Conservation (phyloP, 1,284 basidiomycete genomes). For the Schizophyllum amplum region DNA sequence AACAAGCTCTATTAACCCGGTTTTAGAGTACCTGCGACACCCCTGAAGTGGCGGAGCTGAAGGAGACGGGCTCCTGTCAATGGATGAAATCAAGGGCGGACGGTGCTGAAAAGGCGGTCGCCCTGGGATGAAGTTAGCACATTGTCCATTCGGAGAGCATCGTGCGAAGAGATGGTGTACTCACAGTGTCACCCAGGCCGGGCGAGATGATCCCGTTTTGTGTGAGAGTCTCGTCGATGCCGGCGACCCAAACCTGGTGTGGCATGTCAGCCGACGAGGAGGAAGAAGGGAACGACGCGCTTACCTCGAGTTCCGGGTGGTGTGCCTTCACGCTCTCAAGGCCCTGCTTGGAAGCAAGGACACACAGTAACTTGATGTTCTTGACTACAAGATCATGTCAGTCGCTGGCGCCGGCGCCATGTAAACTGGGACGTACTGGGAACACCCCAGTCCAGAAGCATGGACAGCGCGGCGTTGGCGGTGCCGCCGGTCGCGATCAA, state of each 20-base stretch:
- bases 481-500: conserved; percentile 95
- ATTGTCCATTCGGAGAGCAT: not conserved
- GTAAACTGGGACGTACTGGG: conserved; percentile 32
- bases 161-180: conserved; percentile 18
- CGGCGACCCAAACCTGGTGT: conserved; percentile 75
- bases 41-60: not conserved
- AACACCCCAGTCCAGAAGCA: conserved; percentile 86
- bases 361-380: conserved; percentile 77
- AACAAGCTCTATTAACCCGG: too few species aligned
- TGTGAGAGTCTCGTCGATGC: conserved; percentile 70
- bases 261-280: conserved; percentile 2
- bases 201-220: conserved; percentile 71
- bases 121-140: conserved; percentile 33
- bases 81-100: conserved; percentile 16
- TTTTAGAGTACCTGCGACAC: not conserved
- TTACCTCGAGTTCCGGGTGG: conserved; percentile 78
- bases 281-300: not conserved
- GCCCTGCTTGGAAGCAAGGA: conserved; percentile 76
- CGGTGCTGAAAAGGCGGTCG: conserved; percentile 58
- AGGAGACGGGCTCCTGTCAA: not conserved
- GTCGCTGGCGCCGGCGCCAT: not conserved
- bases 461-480: conserved; percentile 75
- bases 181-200: conserved; percentile 82
- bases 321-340: conserved; percentile 56
- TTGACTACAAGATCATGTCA: conserved; percentile 13